Evolutionary conservation across 2,329 filamentous ascomycete species (phyloP), one percentile per base, ranked within the genome.

Genomic region (Orbilia quercus): DNA sequence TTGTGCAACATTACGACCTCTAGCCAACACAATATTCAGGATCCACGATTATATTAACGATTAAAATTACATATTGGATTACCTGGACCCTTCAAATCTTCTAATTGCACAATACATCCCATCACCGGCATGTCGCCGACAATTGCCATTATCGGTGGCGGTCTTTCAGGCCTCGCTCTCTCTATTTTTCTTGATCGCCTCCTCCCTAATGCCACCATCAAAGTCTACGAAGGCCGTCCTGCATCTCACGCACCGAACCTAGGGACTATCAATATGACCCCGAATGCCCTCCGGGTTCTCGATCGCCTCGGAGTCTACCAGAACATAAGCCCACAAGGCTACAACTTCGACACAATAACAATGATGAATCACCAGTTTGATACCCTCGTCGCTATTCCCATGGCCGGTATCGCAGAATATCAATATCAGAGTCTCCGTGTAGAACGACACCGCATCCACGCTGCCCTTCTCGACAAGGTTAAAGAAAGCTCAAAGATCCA

Each of bases 311-410:
- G 81, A 23, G 78, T 82, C 11, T 77, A 79, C 11, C 74, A 79
- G 40, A 80, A 81, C 1, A 80, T 88, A 54, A 79, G 80, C 6
- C 74, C 79, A 0, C 80, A 82, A 7, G 84, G 83, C 44, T 86
- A 82, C 78, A 81, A 83, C n/a, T 86, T 87, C 71, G 82, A 85
- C 1, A 79, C 79, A 0, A 80, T 87, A 0, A 79, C 83, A 40
- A 86, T 85, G 77, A 81, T 80, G 31, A 81, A 83, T 45, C 38
- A 74, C 28, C 48, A 65, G 20, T 28, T 71, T 44, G 16, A 74
- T 20, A 14, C 42, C 1, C 22, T 73, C n/a, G 82, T 83, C 20
- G 76, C 79, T 0, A 85, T 84, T 74, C 82, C 85, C 22, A 84
- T 87, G 66, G 85, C 85, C 1, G 78, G 80, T 2, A 75, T 81